These are phyloP conservation scores for Aureobasidium vineae DNA, from an alignment of 2,329 filamentous ascomycete genomes.

Conservation along the genomic window DNA sequence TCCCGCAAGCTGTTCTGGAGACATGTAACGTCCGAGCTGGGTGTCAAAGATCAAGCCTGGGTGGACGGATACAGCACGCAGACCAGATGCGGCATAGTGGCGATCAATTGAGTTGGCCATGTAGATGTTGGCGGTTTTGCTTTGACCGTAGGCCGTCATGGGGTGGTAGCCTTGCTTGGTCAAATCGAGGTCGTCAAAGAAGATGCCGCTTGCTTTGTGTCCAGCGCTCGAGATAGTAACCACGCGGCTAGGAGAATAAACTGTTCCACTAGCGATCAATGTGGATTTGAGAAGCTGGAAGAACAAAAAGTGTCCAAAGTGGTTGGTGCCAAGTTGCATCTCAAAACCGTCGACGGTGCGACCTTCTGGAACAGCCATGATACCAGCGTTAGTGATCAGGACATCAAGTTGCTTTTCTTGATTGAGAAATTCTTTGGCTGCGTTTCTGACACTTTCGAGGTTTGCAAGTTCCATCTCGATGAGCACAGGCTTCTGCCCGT, in stretches of 20 bases:
- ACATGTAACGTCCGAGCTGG: conserved; percentile 27
- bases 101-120: conserved; percentile 54
- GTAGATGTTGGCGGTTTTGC: conserved; percentile 54
- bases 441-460: conserved; percentile 37
- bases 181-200: conserved; percentile 39
- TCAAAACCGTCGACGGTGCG: conserved; percentile 51
- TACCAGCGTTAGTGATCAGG: conserved; percentile 49
- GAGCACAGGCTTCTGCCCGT: conserved; percentile 49
- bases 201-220: conserved; percentile 32
- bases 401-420: conserved; percentile 40
- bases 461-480: conserved; percentile 40
- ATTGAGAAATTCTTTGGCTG: conserved; percentile 37
- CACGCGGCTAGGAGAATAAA: conserved; percentile 48
- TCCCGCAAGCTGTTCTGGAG: not conserved
- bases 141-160: conserved; percentile 47
- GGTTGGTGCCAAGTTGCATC: conserved; percentile 54
- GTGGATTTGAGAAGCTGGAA: conserved; percentile 51
- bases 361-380: conserved; percentile 43
- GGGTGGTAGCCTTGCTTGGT: conserved; percentile 32
- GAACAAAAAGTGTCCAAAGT: conserved; percentile 56
- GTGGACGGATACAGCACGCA: conserved; percentile 50
- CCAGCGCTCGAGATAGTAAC: conserved; percentile 48
- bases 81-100: conserved; percentile 45
- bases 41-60: conserved; percentile 47
- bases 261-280: conserved; percentile 43